These are phyloP conservation scores for Sordariomycetes sp. DNA, from an alignment of 2,329 filamentous ascomycete species.

Conservation along the genomic window DNA sequence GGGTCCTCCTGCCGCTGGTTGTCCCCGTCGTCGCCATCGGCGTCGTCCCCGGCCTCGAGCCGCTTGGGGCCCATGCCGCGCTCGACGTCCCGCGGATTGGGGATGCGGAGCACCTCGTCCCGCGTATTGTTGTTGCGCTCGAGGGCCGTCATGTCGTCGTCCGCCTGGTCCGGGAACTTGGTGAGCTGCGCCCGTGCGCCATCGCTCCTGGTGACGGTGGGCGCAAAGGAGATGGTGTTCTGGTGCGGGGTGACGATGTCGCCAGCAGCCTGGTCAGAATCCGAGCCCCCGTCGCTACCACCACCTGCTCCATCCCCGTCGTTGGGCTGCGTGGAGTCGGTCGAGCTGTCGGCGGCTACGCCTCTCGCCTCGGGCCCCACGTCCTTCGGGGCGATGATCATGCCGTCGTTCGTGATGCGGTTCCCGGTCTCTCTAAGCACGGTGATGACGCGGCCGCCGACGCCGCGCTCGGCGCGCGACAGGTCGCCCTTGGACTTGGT, in stretches of 20 bases:
- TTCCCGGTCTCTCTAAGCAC: slow-evolving; percentile 50
- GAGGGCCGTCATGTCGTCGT: slow-evolving; percentile 29
- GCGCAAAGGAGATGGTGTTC: slow-evolving; percentile 52
- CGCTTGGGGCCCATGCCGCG: slow-evolving; percentile 60
- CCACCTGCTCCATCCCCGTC: slow-evolving; percentile 1
- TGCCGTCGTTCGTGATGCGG: slow-evolving; percentile 51
- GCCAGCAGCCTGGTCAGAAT: not conserved
- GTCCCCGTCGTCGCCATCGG: slow-evolving; percentile 24
- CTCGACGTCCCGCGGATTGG: slow-evolving; percentile 84
- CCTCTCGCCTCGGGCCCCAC: not conserved
- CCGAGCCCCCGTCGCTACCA: not conserved
- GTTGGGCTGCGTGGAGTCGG: slow-evolving; percentile 1
- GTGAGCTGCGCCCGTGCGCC: slow-evolving; percentile 35
- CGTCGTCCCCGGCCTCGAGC: slow-evolving; percentile 17
- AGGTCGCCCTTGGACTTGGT: slow-evolving; percentile 34
- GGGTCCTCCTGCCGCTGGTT: slow-evolving; percentile 6
- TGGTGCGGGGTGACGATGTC: not conserved
- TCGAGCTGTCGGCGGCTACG: not conserved
- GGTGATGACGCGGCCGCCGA: slow-evolving; percentile 54
- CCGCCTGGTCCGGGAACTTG: slow-evolving; percentile 34
- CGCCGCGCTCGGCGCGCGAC: slow-evolving; percentile 46
- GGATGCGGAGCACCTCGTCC: slow-evolving; percentile 73
- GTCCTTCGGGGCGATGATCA: slow-evolving; percentile 12
- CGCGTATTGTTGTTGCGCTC: slow-evolving; percentile 77
- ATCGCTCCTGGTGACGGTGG: slow-evolving; percentile 52